Evolutionary conservation across 2,329 filamentous ascomycete species (phyloP), one percentile per base, ranked within the genome.

Genomic region (Fusarium pininemorale): DNA sequence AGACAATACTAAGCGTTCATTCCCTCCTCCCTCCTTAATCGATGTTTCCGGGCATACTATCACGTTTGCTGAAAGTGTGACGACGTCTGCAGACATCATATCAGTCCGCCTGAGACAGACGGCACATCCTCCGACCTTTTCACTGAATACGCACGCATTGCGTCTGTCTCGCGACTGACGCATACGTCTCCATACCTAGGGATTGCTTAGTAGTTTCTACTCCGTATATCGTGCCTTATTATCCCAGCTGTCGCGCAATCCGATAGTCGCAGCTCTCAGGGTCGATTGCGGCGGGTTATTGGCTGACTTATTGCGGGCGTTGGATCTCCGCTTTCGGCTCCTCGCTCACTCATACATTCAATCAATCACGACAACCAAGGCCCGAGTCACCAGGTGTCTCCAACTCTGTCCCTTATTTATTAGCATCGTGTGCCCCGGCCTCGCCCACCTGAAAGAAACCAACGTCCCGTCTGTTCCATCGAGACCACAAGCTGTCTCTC

Each of bases 281-380:
- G 32, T 75, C 66, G 74, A 78, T 78, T 77, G 73, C 73, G 54
- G 55, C 63, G 53, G 53, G 61, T 68, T 56, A 78, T 78, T 78
- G 75, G 76, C 62, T 68, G 59, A 53, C 56, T 65, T 58, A 38
- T 60, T 73, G 66, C 75, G 67, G 66, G 64, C 75, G 71, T 69
- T 68, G 58, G 65, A 74, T 62, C 76, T 78, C 77, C 77, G 77
- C 65, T 78, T 78, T 78, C 77, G 77, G 77, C 72, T 77, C 53
- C 72, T 78, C 72, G 67, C 75, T 76, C 76, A 68, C 63, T 74
- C 72, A 69, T 44, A 61, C 51, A 42, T 50, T 69, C 48, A 66
- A 74, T 77, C 69, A 71, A 69, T 77, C 73, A 71, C 69, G 75
- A 77, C 65, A 65, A 77, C 66, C 65, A 69, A 57, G 56, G 68